Conservation (phyloP, 345 rosid species). For the Atalantia buxifolia region DNA sequence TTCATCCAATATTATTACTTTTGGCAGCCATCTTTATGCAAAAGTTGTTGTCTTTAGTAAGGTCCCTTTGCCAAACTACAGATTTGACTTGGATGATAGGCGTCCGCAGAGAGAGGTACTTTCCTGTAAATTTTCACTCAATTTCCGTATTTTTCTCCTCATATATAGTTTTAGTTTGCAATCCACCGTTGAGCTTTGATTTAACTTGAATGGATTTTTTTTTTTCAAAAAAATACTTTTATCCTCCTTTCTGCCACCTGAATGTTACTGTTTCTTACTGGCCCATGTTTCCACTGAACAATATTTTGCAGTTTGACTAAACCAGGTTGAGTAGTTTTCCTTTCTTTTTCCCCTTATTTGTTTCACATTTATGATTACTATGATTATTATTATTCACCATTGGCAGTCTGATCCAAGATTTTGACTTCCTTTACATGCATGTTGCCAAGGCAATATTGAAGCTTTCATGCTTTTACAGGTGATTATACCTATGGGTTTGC, state of each 20-base stretch:
- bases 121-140: background rate
- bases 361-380: background rate
- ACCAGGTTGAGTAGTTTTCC: background rate
- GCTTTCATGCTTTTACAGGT: constrained; percentile 45
- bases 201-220: background rate
- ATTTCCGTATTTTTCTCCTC: background rate
- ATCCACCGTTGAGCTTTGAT: background rate
- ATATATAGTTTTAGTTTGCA: background rate
- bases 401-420: background rate
- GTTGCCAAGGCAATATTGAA: constrained; percentile 11
- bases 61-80: constrained; percentile 88
- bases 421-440: background rate
- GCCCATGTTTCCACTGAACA: background rate
- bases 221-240: background rate
- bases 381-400: background rate
- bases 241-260: background rate
- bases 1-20: constrained; percentile 21
- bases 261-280: background rate
- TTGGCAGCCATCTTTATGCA: constrained; percentile 72
- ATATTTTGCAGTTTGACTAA: background rate
- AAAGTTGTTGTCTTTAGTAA: constrained; percentile 87
- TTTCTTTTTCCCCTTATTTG: background rate
- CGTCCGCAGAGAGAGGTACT: constrained; percentile 92
- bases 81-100: constrained; percentile 91
- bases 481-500: constrained; percentile 50